Conservation (phyloP, 2,329 filamentous ascomycete species). For the Cladophialophora yegresii region DNA sequence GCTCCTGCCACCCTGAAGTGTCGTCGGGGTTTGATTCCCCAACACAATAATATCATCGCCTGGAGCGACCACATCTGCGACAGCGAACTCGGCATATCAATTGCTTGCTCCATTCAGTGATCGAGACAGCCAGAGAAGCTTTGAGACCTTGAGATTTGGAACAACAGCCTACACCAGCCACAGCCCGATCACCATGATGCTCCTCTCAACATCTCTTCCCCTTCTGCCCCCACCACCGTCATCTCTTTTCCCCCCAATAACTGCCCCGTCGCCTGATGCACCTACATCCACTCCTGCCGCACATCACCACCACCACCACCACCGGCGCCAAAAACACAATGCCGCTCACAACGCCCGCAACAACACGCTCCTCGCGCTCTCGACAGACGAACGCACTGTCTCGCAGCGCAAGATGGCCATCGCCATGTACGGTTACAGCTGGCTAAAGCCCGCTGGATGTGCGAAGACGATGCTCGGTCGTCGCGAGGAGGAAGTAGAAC, state of each 20-base stretch:
- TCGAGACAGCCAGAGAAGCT: background rate
- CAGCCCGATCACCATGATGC: constrained; percentile 13
- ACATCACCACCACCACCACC: constrained; percentile 12
- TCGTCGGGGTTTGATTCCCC: background rate
- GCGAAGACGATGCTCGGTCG: constrained; percentile 86
- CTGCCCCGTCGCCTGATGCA: constrained; percentile 12
- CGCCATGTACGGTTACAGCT: constrained; percentile 80
- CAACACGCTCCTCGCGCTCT: constrained; percentile 65
- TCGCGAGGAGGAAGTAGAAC: constrained; percentile 84
- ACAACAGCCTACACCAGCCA: background rate
- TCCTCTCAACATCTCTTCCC: constrained; percentile 29
- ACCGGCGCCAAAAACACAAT: constrained; percentile 29
- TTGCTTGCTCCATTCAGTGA: background rate
- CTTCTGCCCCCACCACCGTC: constrained; percentile 30
- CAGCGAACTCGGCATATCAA: background rate
- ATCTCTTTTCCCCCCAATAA: constrained; percentile 32
- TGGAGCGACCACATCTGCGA: background rate
- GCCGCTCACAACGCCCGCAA: constrained; percentile 43
- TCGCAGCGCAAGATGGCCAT: constrained; percentile 78
- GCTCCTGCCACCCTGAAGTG: background rate
- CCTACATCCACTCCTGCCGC: background rate
- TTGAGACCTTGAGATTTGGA: background rate
- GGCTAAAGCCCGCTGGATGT: constrained; percentile 87
- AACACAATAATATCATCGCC: background rate
- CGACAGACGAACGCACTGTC: constrained; percentile 74